phyloP scores from a whole-genome alignment of 164 flowering plant species.

The Dillenia turbinata region DNA sequence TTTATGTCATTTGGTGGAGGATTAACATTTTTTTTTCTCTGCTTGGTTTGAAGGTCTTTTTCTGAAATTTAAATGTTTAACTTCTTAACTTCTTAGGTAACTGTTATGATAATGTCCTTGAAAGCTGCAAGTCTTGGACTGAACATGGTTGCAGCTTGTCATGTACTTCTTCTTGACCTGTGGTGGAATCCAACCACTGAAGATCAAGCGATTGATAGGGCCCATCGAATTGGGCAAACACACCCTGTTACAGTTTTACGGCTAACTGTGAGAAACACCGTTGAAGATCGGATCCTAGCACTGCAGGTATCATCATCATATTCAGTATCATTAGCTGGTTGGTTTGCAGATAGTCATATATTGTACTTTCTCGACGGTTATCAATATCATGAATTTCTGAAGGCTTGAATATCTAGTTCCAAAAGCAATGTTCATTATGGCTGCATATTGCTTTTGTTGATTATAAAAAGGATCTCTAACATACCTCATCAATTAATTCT shows the following conservation, averaged over 20 bases:
- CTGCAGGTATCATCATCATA: slow-evolving; percentile 54
- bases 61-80: slow-evolving; percentile 1
- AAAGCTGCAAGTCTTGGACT: slow-evolving; percentile 98
- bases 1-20: too few relatives aligned
- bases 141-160: slow-evolving; percentile 94
- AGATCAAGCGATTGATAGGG: slow-evolving; percentile 94
- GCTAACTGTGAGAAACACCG: slow-evolving; percentile 86
- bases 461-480: too few relatives aligned
- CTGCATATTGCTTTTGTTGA: too few relatives aligned
- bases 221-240: slow-evolving; percentile 95
- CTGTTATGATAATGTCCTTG: slow-evolving; percentile 94
- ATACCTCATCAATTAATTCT: too few relatives aligned
- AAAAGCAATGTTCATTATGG: too few relatives aligned
- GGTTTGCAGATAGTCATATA: too few relatives aligned
- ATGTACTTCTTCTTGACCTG: slow-evolving; percentile 78
- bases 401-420: too few relatives aligned
- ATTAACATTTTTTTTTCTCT: too few relatives aligned
- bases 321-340: not conserved
- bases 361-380: too few relatives aligned
- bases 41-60: not conserved
- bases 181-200: slow-evolving; percentile 99
- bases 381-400: too few relatives aligned
- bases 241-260: slow-evolving; percentile 86
- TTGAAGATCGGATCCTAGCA: slow-evolving; percentile 93
- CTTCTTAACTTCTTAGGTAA: slow-evolving; percentile 47